Conservation (phyloP, 2,329 filamentous ascomycete genomes). For the Nannizziopsis arthrosporioides region DNA sequence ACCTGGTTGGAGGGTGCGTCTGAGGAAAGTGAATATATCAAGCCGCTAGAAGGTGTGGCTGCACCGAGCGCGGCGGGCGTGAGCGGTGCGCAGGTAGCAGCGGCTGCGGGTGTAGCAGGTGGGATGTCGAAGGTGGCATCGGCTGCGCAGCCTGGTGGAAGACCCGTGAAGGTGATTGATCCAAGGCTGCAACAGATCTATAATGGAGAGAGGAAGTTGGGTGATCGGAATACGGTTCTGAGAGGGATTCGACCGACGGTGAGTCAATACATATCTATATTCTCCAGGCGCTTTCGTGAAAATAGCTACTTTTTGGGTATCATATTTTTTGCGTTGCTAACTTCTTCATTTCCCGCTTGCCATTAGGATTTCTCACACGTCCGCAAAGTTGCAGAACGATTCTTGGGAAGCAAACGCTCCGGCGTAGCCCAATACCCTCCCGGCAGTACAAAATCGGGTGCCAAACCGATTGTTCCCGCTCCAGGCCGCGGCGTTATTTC, state of each 20-base stretch:
- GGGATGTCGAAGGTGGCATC: constrained; percentile 36
- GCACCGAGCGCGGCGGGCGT: constrained; percentile 14
- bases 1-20: constrained; percentile 86
- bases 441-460: constrained; percentile 21
- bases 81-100: constrained; percentile 31
- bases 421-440: constrained; percentile 28
- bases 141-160: constrained; percentile 29
- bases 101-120: constrained; percentile 39
- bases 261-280: constrained; percentile 22
- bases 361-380: constrained; percentile 83
- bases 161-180: constrained; percentile 60
- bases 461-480: constrained; percentile 24
- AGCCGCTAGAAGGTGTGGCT: constrained; percentile 57
- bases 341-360: not conserved
- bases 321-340: not conserved
- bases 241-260: constrained; percentile 82
- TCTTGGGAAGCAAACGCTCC: constrained; percentile 49
- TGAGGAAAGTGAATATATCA: constrained; percentile 87
- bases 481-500: constrained; percentile 30
- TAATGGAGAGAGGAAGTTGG: constrained; percentile 79
- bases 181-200: constrained; percentile 79
- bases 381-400: constrained; percentile 68
- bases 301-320: not conserved
- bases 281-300: not conserved
- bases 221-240: constrained; percentile 79